Evolutionary conservation across 352 stramenopile species (phyloP).

Genomic region (Globisporangium lucens): DNA sequence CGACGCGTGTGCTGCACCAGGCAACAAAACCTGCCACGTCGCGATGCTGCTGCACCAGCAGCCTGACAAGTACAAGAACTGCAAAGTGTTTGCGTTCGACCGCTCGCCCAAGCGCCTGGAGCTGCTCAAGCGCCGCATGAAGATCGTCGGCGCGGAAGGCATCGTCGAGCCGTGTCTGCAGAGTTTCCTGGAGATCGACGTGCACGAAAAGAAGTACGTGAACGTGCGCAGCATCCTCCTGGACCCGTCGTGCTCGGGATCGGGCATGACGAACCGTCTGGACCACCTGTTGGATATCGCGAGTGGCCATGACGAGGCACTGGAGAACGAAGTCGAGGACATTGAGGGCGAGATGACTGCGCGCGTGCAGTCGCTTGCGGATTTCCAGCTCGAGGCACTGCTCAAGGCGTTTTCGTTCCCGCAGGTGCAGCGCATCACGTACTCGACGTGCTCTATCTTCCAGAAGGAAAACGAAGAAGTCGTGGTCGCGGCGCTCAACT

Average conservation of each 20-base stretch:
- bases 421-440: conserved; percentile 91
- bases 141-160: conserved; percentile 67
- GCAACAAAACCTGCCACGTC: conserved; percentile 98
- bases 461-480: conserved; percentile 96
- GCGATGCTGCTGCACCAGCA: conserved; percentile 87
- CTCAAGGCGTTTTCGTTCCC: conserved; percentile 94
- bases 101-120: conserved; percentile 84
- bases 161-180: conserved; percentile 81
- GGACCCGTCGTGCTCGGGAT: conserved; percentile 96
- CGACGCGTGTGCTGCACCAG: conserved; percentile 96
- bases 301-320: conserved; percentile 51
- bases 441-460: conserved; percentile 97
- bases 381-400: conserved; percentile 94
- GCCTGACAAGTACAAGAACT: conserved; percentile 46
- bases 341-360: conserved; percentile 56
- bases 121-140: conserved; percentile 87
- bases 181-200: conserved; percentile 92
- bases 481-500: conserved; percentile 83
- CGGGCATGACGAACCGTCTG: conserved; percentile 92
- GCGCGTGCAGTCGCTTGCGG: conserved; percentile 89
- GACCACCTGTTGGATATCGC: conserved; percentile 90
- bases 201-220: conserved; percentile 63
- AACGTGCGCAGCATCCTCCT: conserved; percentile 93
- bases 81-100: conserved; percentile 94
- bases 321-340: conserved; percentile 35